Evolutionary conservation across 169 alveolate species (phyloP), one percentile per base, ranked within the genome.

Genomic region (Cryptosporidium andersoni): DNA sequence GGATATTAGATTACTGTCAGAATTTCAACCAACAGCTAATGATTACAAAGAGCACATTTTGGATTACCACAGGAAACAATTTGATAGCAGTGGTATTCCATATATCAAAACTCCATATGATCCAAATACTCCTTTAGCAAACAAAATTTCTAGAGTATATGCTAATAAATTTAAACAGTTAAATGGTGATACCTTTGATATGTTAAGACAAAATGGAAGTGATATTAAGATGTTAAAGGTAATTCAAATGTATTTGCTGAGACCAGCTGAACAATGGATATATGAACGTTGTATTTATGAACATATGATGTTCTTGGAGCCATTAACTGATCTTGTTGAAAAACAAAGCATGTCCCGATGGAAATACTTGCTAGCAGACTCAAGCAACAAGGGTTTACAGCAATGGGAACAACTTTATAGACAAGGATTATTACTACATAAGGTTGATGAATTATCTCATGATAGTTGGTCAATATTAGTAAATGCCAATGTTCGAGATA

Each of bases 191-290:
- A 49, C 60, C 11, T 74, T 74, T 74, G 85, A 74, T 4, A 40
- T 74, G 34, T 60, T 74, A 42, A 74, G 45, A 7, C 55, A 74
- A 74, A 58, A 74, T 47, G 51, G 74, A 45, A 58, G 60, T 45
- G 85, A 74, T 60, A 60, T 58, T 2, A 74, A 74, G 25, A 74
- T 74, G 85, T 51, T 74, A 11, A 74, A 74, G 47, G 45, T 74
- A 58, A 74, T 74, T 12, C 85, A 74, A 60, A 74, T 58, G 66
- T 74, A 74, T 60, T 49, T 74, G 16, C 42, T 74, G 58, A 74
- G 85, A 58, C 85, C 85, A 40, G 85, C 85, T 34, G 85, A 74
- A 62, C 85, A 74, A 53, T 74, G 85, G 85, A 11, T 74, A 14
- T 74, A 56, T 45, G 85, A 74, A 60, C 55, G 85, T 40, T 55